phyloP scores from a whole-genome alignment of 768 basidiomycete species.

The Auricularia sp. region DNA sequence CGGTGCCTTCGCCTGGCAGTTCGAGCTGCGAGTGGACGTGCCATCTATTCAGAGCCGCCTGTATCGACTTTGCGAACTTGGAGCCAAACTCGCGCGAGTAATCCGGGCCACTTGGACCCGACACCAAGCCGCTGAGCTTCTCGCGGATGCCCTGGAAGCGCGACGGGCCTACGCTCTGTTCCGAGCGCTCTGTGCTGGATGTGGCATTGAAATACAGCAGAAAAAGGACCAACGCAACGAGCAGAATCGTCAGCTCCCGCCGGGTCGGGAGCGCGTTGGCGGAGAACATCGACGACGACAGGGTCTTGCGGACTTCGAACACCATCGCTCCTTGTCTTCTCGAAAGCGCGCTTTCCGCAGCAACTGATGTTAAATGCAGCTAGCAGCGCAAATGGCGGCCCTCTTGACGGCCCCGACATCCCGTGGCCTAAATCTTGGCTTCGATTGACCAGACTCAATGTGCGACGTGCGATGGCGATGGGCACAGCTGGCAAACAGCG shows the following conservation, averaged over 20 bases:
- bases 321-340: no score
- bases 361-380: no score
- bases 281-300: not conserved
- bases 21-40: slow-evolving; percentile 16
- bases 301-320: not conserved
- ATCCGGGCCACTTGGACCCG: slow-evolving; percentile 35
- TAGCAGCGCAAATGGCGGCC: no score
- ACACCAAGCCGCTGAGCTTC: slow-evolving; percentile 12
- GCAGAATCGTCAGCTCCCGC: slow-evolving; percentile 60
- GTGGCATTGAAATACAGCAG: slow-evolving; percentile 58
- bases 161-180: slow-evolving; percentile 36
- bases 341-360: no score
- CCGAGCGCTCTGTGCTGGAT: slow-evolving; percentile 40
- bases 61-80: slow-evolving; percentile 19
- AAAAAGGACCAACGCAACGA: slow-evolving; percentile 56
- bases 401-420: no score
- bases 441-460: no score
- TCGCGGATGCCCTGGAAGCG: slow-evolving; percentile 34
- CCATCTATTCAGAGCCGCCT: slow-evolving; percentile 15
- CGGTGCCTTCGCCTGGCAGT: slow-evolving; percentile 14
- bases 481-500: no score
- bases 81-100: slow-evolving; percentile 16
- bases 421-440: no score
- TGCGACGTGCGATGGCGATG: no score
- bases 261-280: slow-evolving; percentile 36